Evolutionary conservation across 2,329 filamentous ascomycete species (phyloP).

Genomic region (Sporothrix mexicana): DNA sequence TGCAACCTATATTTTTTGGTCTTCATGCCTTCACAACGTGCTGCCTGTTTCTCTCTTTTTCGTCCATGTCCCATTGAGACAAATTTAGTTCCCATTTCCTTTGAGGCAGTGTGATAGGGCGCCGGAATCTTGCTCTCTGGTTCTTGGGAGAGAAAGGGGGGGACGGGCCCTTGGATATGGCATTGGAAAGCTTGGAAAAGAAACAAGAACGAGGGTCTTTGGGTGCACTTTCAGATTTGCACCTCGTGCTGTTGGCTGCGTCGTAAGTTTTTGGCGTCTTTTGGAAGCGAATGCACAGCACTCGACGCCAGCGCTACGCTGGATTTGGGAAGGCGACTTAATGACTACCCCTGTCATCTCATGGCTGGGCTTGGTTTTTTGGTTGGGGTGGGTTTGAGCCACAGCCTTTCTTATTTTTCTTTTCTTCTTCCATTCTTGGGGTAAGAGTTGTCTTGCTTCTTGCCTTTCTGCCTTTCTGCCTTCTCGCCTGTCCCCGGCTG

Average conservation of each 20-base stretch:
- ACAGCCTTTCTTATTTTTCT: background rate
- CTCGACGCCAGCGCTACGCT: constrained; percentile 24
- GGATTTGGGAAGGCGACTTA: background rate
- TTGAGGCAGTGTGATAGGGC: background rate
- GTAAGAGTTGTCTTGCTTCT: constrained; percentile 15
- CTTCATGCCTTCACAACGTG: too few relatives aligned
- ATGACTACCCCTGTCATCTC: constrained; percentile 10
- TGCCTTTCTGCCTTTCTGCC: constrained; percentile 26
- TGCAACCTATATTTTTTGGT: background rate
- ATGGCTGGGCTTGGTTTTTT: constrained; percentile 27
- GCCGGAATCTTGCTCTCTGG: background rate
- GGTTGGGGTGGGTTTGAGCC: constrained; percentile 14
- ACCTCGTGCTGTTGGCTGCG: background rate
- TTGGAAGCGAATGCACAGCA: constrained; percentile 24
- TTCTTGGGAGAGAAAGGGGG: background rate
- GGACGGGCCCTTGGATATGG: background rate
- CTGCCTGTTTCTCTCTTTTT: background rate
- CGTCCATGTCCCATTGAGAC: constrained; percentile 3
- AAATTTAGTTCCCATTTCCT: background rate
- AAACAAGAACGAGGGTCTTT: background rate
- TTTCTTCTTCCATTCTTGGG: background rate
- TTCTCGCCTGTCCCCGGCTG: constrained; percentile 12
- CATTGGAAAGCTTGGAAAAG: background rate
- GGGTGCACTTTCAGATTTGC: background rate
- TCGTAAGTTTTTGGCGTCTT: constrained; percentile 10